Evolutionary conservation across 192 early-diverging fungal species (phyloP).

Genomic region (Backusella luteola): DNA sequence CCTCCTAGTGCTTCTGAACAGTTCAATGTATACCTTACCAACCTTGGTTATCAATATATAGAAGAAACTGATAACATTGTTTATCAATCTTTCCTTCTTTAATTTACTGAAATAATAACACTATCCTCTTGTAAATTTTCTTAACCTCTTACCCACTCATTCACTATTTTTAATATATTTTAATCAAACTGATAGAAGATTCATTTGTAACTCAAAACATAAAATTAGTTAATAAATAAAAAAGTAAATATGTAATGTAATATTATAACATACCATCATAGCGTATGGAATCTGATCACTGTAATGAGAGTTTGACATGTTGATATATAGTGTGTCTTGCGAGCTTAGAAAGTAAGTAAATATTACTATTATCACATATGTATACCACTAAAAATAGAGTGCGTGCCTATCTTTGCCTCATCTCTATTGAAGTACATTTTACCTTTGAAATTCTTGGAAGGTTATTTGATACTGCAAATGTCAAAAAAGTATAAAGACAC

Average conservation of each 20-base stretch:
- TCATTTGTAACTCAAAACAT: not conserved
- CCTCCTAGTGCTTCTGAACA: conserved; percentile 55
- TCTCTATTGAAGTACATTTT: not conserved
- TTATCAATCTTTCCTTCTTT: conserved; percentile 78
- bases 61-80: conserved; percentile 93
- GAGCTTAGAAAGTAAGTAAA: not conserved
- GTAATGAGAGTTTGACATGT: not conserved
- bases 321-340: not conserved
- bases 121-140: not conserved
- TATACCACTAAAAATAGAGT: not conserved
- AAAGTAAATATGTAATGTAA: not conserved
- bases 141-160: not conserved
- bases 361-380: not conserved
- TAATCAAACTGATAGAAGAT: conserved; percentile 3
- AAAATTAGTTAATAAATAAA: not conserved
- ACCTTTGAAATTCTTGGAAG: not conserved
- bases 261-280: not conserved
- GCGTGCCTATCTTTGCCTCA: not conserved
- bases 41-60: conserved; percentile 82
- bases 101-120: not conserved
- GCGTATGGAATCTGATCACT: too few relatives aligned
- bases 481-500: not conserved
- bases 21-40: conserved; percentile 79
- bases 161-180: not conserved
- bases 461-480: not conserved